A percentile compares a stretch with the other conserved stretches of the same genome.
Conservation (phyloP, 768 basidiomycete species). For the Arthromyces matolae region DNA sequence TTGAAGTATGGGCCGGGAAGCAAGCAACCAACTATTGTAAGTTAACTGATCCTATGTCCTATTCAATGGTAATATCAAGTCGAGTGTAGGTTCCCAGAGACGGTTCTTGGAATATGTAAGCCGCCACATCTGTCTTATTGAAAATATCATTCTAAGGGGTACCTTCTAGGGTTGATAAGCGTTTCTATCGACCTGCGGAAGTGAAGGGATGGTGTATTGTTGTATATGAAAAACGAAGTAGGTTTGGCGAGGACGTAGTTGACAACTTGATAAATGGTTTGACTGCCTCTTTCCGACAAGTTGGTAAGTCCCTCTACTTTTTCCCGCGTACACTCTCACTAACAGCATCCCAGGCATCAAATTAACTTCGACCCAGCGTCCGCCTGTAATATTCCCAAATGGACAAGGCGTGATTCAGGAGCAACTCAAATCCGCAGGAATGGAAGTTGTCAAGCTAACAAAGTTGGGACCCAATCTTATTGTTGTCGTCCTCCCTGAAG, state of each 20-base stretch:
- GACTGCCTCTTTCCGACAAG: constrained; percentile 42
- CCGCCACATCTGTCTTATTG: constrained; percentile 14
- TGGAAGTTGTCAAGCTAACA: constrained; percentile 35
- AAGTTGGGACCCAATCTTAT: constrained; percentile 48
- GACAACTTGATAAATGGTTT: constrained; percentile 55
- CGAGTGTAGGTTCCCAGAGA: constrained; percentile 50
- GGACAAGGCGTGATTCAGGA: constrained; percentile 52
- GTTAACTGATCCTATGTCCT: constrained; percentile 20
- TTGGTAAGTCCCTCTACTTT: constrained; percentile 44
- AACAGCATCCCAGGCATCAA: constrained; percentile 46
- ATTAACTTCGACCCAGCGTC: constrained; percentile 39
- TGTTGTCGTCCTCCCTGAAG: constrained; percentile 69
- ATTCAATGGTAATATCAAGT: neutral
- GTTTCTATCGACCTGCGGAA: constrained; percentile 53
- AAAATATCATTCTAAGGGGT: no score
- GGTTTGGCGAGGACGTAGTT: constrained; percentile 48
- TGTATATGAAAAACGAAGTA: constrained; percentile 57
- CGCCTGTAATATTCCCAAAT: constrained; percentile 50
- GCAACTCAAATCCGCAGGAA: constrained; percentile 52
- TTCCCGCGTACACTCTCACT: neutral
- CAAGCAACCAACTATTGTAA: constrained; percentile 54
- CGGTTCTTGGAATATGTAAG: constrained; percentile 78
- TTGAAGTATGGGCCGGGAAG: constrained; percentile 62
- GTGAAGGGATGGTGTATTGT: constrained; percentile 65
- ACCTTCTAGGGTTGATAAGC: constrained; percentile 71